phyloP scores from a whole-genome alignment of 306 rosid species.

The Delonix regia region DNA sequence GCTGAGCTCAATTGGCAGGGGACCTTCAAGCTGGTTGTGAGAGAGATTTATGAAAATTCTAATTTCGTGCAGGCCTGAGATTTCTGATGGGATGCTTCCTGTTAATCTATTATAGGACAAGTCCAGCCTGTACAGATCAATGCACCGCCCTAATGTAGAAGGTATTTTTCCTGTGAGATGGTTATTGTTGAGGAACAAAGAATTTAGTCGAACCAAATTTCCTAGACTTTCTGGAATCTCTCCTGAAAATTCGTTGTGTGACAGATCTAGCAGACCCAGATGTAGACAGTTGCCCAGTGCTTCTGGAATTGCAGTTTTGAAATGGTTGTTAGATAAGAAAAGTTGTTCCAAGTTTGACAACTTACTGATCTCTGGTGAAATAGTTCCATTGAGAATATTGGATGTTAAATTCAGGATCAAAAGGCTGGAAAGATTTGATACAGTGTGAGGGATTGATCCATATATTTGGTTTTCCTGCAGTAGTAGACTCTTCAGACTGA shows the following conservation, averaged over 20 bases:
- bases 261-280: slow-evolving; percentile 66
- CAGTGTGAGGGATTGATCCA: slow-evolving; percentile 62
- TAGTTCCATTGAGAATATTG: slow-evolving; percentile 60
- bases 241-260: slow-evolving; percentile 57
- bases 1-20: slow-evolving; percentile 68
- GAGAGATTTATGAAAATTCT: slow-evolving; percentile 75
- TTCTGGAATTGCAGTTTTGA: slow-evolving; percentile 49
- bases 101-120: slow-evolving; percentile 63
- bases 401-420: slow-evolving; percentile 55
- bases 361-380: slow-evolving; percentile 45
- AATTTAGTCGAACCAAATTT: slow-evolving; percentile 44
- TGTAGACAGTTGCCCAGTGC: slow-evolving; percentile 43
- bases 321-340: slow-evolving; percentile 58
- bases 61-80: slow-evolving; percentile 59
- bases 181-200: slow-evolving; percentile 72
- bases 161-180: slow-evolving; percentile 65
- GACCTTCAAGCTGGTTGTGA: slow-evolving; percentile 65
- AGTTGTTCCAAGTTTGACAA: slow-evolving; percentile 54
- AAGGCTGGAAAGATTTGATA: slow-evolving; percentile 57
- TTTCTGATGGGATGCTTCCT: slow-evolving; percentile 56
- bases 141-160: slow-evolving; percentile 53
- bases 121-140: slow-evolving; percentile 61
- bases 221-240: slow-evolving; percentile 59
- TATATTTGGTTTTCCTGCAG: slow-evolving; percentile 62
- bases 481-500: slow-evolving; percentile 25